Percentiles rank a stretch among this genome's conserved stretches.
phyloP scores from a whole-genome alignment of 208 protist species.

The Acanthamoeba healyi region DNA sequence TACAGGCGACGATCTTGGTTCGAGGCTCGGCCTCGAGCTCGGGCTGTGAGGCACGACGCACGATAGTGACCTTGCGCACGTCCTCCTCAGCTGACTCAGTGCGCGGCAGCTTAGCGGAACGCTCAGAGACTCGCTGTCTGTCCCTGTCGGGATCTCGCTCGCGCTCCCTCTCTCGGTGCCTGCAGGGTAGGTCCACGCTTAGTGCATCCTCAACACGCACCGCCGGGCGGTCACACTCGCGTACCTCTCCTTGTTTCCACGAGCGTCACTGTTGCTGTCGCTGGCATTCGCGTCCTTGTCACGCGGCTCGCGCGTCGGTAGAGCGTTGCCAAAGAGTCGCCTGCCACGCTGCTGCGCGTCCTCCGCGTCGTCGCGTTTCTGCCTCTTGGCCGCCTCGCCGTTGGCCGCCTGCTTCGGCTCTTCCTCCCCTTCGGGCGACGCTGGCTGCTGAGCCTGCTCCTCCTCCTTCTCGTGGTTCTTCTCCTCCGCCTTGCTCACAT shows the following conservation, averaged over 20 bases:
- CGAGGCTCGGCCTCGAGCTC: constrained; percentile 1
- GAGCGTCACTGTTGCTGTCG: not conserved
- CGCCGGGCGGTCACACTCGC: not conserved
- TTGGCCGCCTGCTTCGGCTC: not conserved
- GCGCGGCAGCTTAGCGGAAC: not conserved
- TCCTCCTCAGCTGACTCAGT: not conserved
- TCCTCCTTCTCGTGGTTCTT: not conserved
- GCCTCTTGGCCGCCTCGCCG: not conserved
- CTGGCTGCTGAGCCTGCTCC: not conserved
- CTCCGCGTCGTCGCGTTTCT: not conserved
- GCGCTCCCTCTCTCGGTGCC: not conserved
- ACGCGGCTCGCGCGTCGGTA: not conserved
- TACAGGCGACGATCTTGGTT: not conserved
- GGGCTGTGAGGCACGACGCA: not conserved
- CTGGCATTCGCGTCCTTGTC: not conserved
- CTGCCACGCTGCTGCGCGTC: not conserved
- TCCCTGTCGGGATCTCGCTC: not conserved
- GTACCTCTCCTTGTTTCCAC: too few species aligned
- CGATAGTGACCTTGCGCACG: not conserved
- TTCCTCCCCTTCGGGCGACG: not conserved
- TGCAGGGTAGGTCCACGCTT: not conserved
- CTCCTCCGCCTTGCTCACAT: too few species aligned
- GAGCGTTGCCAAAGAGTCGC: constrained; percentile 21
- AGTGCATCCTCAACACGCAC: not conserved
- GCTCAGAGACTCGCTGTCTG: not conserved